Percentiles rank a stretch among this genome's conserved stretches.
Evolutionary conservation across 2,329 filamentous ascomycete species (phyloP).

Genomic region (Cladorrhinum sp.): DNA sequence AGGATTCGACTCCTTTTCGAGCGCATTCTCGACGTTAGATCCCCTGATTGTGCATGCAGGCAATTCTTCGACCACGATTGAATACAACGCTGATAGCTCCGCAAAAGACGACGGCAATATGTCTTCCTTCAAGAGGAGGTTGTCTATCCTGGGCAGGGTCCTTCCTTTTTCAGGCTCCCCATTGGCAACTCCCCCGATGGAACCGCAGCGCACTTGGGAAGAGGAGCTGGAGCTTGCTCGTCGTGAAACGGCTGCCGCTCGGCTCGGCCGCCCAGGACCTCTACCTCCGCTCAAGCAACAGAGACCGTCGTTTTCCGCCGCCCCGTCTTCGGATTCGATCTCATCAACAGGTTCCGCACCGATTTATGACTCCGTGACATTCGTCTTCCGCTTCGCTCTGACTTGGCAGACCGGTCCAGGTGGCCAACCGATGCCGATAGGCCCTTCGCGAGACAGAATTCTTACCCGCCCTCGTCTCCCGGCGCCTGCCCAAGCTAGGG

Average conservation of each 20-base stretch:
- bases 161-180: slow-evolving; percentile 43
- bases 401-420: slow-evolving; percentile 30
- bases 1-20: slow-evolving; percentile 47
- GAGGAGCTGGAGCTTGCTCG: slow-evolving; percentile 51
- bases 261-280: slow-evolving; percentile 17
- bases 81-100: slow-evolving; percentile 4
- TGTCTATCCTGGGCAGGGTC: slow-evolving; percentile 63
- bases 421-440: slow-evolving; percentile 47
- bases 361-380: slow-evolving; percentile 54
- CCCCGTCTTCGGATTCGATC: slow-evolving; percentile 44
- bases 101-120: slow-evolving; percentile 28
- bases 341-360: slow-evolving; percentile 56
- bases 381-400: slow-evolving; percentile 69
- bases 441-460: slow-evolving; percentile 57
- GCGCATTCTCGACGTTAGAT: slow-evolving; percentile 21
- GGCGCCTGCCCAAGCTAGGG: slow-evolving; percentile 62
- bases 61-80: neutral
- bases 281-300: slow-evolving; percentile 36
- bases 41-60: slow-evolving; percentile 17
- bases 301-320: slow-evolving; percentile 31
- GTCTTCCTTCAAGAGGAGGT: slow-evolving; percentile 53
- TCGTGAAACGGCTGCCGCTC: slow-evolving; percentile 47
- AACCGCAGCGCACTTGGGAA: slow-evolving; percentile 33
- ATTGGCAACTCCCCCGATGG: slow-evolving; percentile 14
- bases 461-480: slow-evolving; percentile 68